Percentiles rank a stretch among this genome's conserved stretches.
Evolutionary conservation across 306 rosid genomes (phyloP).

Genomic region (Biancaea sappan): DNA sequence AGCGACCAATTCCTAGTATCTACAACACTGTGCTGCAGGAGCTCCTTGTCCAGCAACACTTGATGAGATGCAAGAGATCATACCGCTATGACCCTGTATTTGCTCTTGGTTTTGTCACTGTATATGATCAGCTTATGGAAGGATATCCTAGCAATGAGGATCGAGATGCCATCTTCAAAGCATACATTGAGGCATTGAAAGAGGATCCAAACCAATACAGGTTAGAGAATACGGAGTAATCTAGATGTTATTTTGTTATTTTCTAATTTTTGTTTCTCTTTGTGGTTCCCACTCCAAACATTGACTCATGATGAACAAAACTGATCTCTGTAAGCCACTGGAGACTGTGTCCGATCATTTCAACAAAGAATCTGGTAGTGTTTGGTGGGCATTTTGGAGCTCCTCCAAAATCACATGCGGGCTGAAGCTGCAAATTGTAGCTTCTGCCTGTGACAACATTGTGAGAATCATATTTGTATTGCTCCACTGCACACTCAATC

Average conservation of each 20-base stretch:
- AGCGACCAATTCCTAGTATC: constrained; percentile 84
- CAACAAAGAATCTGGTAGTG: neutral
- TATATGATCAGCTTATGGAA: constrained; percentile 89
- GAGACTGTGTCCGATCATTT: constrained; percentile 7
- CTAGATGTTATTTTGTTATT: neutral
- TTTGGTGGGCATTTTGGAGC: neutral
- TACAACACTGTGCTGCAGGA: constrained; percentile 88
- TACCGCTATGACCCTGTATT: constrained; percentile 84
- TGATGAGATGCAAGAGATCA: constrained; percentile 78
- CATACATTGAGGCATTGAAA: constrained; percentile 74
- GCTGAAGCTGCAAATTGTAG: constrained; percentile 9
- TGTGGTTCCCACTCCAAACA: neutral
- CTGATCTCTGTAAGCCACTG: neutral
- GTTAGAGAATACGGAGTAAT: constrained; percentile 44
- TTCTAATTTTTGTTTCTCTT: neutral
- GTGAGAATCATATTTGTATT: neutral
- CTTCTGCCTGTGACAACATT: constrained; percentile 12
- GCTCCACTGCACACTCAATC: neutral
- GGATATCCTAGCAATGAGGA: constrained; percentile 91
- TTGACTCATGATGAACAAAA: neutral
- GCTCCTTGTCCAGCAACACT: constrained; percentile 91
- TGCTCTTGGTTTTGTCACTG: constrained; percentile 89
- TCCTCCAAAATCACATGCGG: neutral
- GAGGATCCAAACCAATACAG: constrained; percentile 89
- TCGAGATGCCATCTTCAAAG: constrained; percentile 80